Conservation (phyloP, 2,329 filamentous ascomycete species). For the Simplicillium sp. region DNA sequence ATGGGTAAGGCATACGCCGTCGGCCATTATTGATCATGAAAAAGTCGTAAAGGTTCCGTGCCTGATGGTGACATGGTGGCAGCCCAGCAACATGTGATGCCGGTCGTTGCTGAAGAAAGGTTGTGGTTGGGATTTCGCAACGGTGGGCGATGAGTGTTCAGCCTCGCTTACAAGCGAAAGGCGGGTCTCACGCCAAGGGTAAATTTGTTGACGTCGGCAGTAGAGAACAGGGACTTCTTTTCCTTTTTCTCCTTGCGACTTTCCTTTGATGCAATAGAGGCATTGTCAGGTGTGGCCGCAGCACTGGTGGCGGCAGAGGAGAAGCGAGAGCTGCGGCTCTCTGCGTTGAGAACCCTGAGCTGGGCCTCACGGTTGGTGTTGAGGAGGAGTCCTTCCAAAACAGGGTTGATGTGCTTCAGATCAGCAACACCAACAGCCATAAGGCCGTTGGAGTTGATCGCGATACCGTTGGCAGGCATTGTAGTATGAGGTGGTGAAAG, state of each 20-base stretch:
- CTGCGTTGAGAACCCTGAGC: constrained; percentile 2
- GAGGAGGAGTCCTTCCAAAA: constrained; percentile 11
- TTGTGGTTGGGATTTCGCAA: neutral
- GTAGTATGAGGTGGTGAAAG: neutral
- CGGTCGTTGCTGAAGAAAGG: neutral
- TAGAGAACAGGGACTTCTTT: neutral
- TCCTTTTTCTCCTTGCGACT: neutral
- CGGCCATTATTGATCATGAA: too few species aligned
- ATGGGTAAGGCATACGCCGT: too few species aligned
- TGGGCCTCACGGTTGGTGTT: constrained; percentile 7
- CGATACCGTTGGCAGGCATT: neutral
- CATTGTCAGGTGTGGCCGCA: neutral
- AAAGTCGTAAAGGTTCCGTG: too few species aligned
- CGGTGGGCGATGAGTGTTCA: neutral
- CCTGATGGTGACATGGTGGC: too few species aligned
- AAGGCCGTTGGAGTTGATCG: constrained; percentile 2
- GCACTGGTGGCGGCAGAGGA: neutral
- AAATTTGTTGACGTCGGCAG: too few species aligned
- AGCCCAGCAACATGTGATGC: neutral
- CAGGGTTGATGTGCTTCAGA: constrained; percentile 9
- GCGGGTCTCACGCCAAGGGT: neutral
- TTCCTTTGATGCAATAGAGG: neutral
- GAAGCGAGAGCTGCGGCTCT: constrained; percentile 3
- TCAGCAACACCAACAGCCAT: constrained; percentile 6
- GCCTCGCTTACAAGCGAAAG: neutral